These are phyloP conservation scores for Tuber aestivum DNA, from an alignment of 495 filamentous ascomycete species.

Conservation along the genomic window DNA sequence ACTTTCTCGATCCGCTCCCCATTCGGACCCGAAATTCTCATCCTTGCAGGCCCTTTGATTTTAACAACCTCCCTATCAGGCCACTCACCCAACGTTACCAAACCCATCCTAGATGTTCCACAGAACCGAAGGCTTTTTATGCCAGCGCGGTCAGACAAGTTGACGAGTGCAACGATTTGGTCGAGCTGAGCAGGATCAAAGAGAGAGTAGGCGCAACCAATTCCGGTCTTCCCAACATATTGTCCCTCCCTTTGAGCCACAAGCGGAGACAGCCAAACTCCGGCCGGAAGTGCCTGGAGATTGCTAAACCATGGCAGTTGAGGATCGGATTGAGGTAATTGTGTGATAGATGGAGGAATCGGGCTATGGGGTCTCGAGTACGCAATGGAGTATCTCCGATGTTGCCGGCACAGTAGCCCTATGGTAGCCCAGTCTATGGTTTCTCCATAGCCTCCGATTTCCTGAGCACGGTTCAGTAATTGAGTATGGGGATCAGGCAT, in stretches of 20 bases:
- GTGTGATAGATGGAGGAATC: slow-evolving; percentile 16
- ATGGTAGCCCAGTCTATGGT: slow-evolving; percentile 21
- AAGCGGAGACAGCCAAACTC: slow-evolving; percentile 14
- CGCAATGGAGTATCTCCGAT: not conserved
- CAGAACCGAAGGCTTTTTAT: slow-evolving; percentile 37
- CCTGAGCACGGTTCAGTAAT: slow-evolving; percentile 9
- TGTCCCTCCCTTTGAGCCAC: slow-evolving; percentile 24
- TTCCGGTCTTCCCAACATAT: slow-evolving; percentile 7
- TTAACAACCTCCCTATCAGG: slow-evolving; percentile 27
- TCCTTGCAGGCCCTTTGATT: slow-evolving; percentile 30
- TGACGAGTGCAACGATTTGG: slow-evolving; percentile 33
- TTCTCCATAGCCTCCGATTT: not conserved
- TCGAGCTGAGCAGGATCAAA: slow-evolving; percentile 36
- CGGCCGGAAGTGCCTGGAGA: slow-evolving; percentile 14
- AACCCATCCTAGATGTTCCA: slow-evolving; percentile 34
- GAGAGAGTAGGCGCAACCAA: slow-evolving; percentile 34
- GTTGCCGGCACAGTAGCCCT: slow-evolving; percentile 19
- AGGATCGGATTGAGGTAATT: slow-evolving; percentile 16
- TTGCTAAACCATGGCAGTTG: slow-evolving; percentile 34
- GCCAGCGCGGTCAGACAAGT: slow-evolving; percentile 13
- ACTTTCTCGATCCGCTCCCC: slow-evolving; percentile 37
- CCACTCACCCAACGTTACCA: slow-evolving; percentile 41
- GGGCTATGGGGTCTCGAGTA: slow-evolving; percentile 3
- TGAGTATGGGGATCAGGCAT: not conserved
- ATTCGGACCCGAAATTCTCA: slow-evolving; percentile 34